A percentile compares a stretch with the other conserved stretches of the same genome.
These are phyloP conservation scores for Extremus antarcticus DNA, from an alignment of 495 filamentous ascomycete genomes.

Conservation along the genomic window DNA sequence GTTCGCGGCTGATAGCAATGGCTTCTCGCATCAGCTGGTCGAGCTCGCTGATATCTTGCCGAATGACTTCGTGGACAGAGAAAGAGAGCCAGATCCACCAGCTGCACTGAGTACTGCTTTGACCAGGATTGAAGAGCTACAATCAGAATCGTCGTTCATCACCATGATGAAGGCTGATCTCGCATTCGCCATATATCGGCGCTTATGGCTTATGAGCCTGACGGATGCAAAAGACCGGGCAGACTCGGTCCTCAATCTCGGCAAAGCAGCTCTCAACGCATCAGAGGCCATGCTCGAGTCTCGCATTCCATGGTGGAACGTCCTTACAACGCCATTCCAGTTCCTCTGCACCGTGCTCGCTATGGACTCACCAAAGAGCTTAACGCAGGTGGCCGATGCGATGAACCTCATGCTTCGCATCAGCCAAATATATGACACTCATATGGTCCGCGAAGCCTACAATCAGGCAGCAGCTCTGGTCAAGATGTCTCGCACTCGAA, in stretches of 20 bases:
- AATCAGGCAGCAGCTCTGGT: conserved; percentile 16
- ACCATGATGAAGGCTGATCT: conserved; percentile 18
- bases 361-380: conserved; percentile 11
- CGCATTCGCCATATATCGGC: conserved; percentile 19
- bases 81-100: conserved; percentile 18
- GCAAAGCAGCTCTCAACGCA: conserved; percentile 6
- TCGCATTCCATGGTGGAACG: conserved; percentile 19
- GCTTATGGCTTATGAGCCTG: conserved; percentile 20
- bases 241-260: conserved; percentile 14
- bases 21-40: conserved; percentile 14
- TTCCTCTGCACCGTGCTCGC: conserved; percentile 18
- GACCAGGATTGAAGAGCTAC: conserved; percentile 12
- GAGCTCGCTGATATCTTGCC: conserved; percentile 18
- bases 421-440: conserved; percentile 14
- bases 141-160: conserved; percentile 14
- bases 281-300: conserved; percentile 6
- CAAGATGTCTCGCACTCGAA: conserved; percentile 13
- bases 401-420: conserved; percentile 7
- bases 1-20: conserved; percentile 5
- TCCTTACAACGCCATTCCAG: conserved; percentile 17
- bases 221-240: conserved; percentile 20
- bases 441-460: conserved; percentile 22
- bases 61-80: conserved; percentile 17
- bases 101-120: conserved; percentile 13
- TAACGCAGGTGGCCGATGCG: conserved; percentile 6